phyloP scores from a whole-genome alignment of 768 basidiomycete genomes.

The Xanthoconium purpureum region DNA sequence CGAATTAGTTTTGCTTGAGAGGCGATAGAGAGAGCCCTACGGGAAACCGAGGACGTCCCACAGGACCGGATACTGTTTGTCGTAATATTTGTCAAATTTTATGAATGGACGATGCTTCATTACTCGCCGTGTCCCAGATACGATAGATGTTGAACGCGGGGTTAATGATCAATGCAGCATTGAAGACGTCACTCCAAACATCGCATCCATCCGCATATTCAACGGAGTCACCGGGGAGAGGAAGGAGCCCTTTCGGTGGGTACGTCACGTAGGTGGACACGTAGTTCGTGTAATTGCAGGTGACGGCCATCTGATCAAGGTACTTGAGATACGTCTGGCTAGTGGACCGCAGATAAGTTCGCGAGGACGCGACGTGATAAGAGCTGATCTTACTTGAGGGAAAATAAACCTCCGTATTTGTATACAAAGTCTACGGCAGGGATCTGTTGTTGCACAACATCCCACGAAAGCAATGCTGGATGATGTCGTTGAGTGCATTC shows the following conservation, averaged over 20 bases:
- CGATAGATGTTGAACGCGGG: slow-evolving; percentile 78
- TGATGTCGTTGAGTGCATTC: background rate
- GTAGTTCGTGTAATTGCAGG: slow-evolving; percentile 67
- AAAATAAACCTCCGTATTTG: slow-evolving; percentile 66
- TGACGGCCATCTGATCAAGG: slow-evolving; percentile 48
- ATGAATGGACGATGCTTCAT: too few relatives aligned
- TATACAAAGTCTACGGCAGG: slow-evolving; percentile 74
- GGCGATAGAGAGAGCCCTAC: slow-evolving; percentile 33
- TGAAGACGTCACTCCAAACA: slow-evolving; percentile 63
- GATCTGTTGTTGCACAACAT: slow-evolving; percentile 64
- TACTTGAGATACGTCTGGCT: slow-evolving; percentile 62
- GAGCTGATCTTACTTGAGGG: slow-evolving; percentile 56
- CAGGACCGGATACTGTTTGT: slow-evolving; percentile 50
- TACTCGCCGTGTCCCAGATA: slow-evolving; percentile 62
- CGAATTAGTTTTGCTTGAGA: background rate
- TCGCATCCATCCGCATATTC: slow-evolving; percentile 53
- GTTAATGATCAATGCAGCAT: slow-evolving; percentile 59
- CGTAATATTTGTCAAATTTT: background rate
- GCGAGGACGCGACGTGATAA: background rate
- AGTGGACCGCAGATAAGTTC: background rate
- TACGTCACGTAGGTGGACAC: slow-evolving; percentile 59
- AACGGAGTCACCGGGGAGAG: slow-evolving; percentile 60
- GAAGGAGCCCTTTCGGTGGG: slow-evolving; percentile 64
- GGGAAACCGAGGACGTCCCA: slow-evolving; percentile 87
- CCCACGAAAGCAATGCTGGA: slow-evolving; percentile 56